These are phyloP conservation scores for Flaveria linearis DNA, from an alignment of 129 eudicot genomes.

Conservation along the genomic window DNA sequence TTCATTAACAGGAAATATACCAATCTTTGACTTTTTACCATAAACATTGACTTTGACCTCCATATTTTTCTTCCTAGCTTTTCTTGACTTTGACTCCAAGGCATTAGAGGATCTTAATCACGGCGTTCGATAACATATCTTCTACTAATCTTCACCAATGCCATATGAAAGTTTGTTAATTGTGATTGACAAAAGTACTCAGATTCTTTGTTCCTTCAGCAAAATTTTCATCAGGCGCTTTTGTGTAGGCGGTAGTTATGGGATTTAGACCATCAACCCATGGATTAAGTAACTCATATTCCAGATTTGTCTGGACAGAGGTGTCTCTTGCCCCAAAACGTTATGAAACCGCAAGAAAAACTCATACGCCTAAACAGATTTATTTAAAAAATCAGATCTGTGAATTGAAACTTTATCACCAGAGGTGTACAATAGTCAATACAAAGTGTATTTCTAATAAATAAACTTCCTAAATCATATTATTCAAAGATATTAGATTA, in stretches of 20 bases:
- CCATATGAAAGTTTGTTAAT: constrained; percentile 57
- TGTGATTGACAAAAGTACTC: constrained; percentile 32
- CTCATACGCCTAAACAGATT: constrained; percentile 68
- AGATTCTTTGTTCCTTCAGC: constrained; percentile 18
- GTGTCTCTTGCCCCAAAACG: constrained; percentile 56
- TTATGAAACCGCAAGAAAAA: constrained; percentile 67
- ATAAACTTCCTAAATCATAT: constrained; percentile 5
- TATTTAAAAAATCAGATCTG: constrained; percentile 26
- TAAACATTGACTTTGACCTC: constrained; percentile 40
- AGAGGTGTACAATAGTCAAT: background rate
- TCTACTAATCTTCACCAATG: constrained; percentile 65
- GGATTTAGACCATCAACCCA: constrained; percentile 49
- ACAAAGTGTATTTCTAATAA: background rate
- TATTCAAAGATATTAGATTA: background rate
- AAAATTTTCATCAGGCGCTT: background rate
- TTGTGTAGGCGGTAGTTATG: constrained; percentile 14
- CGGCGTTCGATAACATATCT: constrained; percentile 63
- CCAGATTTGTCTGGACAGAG: constrained; percentile 62
- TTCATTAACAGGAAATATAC: constrained; percentile 70
- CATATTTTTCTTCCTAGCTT: constrained; percentile 70
- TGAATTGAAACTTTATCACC: background rate
- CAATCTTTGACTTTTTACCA: constrained; percentile 51
- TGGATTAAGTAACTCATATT: constrained; percentile 66
- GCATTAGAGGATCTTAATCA: constrained; percentile 55
- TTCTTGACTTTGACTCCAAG: constrained; percentile 58